Evolutionary conservation across 2,329 filamentous ascomycete genomes (phyloP).

Genomic region (Calonectria pseudoreteaudii): DNA sequence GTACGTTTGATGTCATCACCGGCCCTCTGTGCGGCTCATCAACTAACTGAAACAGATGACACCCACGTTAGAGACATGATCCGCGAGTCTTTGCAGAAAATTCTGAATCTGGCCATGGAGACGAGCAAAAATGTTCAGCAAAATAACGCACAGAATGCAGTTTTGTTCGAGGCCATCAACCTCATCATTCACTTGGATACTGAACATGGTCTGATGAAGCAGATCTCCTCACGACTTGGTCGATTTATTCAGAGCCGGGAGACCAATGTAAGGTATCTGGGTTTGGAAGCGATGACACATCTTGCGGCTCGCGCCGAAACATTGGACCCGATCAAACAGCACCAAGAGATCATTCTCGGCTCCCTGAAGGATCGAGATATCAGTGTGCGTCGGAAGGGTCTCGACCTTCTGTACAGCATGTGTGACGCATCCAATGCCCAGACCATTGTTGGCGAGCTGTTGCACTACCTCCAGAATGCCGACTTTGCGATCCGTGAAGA

Average conservation of each 20-base stretch:
- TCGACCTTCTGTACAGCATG: constrained; percentile 99
- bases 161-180: constrained; percentile 98
- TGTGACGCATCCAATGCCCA: constrained; percentile 96
- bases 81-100: constrained; percentile 89
- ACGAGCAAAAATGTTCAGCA: constrained; percentile 98
- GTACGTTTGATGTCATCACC: constrained; percentile 61
- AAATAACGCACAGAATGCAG: constrained; percentile 98
- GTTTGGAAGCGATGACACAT: constrained; percentile 98
- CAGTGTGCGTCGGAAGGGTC: constrained; percentile 93
- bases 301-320: constrained; percentile 93
- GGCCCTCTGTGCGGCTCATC: neutral
- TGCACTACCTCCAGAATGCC: constrained; percentile 94
- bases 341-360: constrained; percentile 94
- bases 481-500: constrained; percentile 98
- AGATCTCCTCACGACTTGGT: constrained; percentile 90
- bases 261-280: constrained; percentile 96
- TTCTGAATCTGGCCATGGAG: constrained; percentile 91
- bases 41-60: constrained; percentile 73
- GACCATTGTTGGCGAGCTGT: constrained; percentile 90
- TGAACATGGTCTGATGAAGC: constrained; percentile 93
- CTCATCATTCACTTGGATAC: constrained; percentile 97
- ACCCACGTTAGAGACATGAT: constrained; percentile 92
- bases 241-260: constrained; percentile 97
- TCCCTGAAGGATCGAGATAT: constrained; percentile 96
- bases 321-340: constrained; percentile 96